A percentile compares a stretch with the other conserved stretches of the same genome.
Evolutionary conservation across 768 basidiomycete genomes (phyloP).

Genomic region (Trametes meyenii): DNA sequence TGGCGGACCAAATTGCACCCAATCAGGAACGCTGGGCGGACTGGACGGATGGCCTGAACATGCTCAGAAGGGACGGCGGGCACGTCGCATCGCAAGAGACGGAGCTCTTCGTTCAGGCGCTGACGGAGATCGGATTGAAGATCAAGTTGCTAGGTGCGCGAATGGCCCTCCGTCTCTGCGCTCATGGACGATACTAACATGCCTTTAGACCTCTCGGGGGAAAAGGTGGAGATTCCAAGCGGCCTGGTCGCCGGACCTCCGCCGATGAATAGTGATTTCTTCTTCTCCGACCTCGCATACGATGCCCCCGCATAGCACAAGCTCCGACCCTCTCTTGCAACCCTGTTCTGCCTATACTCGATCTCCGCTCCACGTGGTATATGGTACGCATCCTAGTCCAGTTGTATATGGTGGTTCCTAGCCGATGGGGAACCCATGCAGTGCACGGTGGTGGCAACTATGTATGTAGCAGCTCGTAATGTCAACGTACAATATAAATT

Average conservation of each 20-base stretch:
- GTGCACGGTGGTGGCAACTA: too few relatives aligned
- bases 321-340: neutral
- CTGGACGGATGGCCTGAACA: constrained; percentile 92
- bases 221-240: constrained; percentile 87
- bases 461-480: neutral
- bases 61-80: constrained; percentile 80
- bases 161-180: neutral
- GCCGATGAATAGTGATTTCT: constrained; percentile 80
- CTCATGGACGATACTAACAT: neutral
- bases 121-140: constrained; percentile 91
- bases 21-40: constrained; percentile 83
- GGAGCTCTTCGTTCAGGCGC: constrained; percentile 78
- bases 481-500: too few relatives aligned
- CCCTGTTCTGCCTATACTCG: neutral
- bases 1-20: constrained; percentile 80
- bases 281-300: constrained; percentile 68
- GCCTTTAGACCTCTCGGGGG: constrained; percentile 79
- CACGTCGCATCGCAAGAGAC: constrained; percentile 87
- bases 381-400: too few relatives aligned
- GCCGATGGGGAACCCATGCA: too few relatives aligned
- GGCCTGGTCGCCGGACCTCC: constrained; percentile 77
- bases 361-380: neutral
- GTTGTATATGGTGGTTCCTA: too few relatives aligned
- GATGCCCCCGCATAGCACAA: constrained; percentile 15
- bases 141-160: constrained; percentile 82